phyloP scores from a whole-genome alignment of 805 yeast species.

The Hanseniaspora lachancei region DNA sequence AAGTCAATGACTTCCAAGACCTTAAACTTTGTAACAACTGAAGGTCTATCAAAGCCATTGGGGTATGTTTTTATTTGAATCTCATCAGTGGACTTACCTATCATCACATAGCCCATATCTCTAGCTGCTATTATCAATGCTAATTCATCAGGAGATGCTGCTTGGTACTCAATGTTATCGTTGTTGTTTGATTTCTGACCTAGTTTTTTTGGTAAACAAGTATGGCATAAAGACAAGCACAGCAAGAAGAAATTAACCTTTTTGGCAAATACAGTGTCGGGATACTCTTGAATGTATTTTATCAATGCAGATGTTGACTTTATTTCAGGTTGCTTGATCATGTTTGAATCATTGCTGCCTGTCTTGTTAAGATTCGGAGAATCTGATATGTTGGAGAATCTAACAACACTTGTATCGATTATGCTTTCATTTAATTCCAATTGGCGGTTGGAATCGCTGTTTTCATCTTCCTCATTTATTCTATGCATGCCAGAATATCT shows the following conservation, averaged over 20 bases:
- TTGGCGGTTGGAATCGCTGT: background rate
- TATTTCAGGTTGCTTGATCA: conserved; percentile 21
- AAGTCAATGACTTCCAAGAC: conserved; percentile 75
- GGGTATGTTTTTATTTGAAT: conserved; percentile 71
- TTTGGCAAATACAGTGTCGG: conserved; percentile 54
- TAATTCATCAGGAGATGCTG: conserved; percentile 92
- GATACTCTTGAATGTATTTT: conserved; percentile 55
- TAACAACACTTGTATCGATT: background rate
- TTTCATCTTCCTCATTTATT: conserved; percentile 10
- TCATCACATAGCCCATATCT: conserved; percentile 83
- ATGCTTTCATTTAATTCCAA: background rate
- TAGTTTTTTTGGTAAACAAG: conserved; percentile 62
- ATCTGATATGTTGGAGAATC: background rate
- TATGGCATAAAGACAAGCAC: conserved; percentile 75
- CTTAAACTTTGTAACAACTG: conserved; percentile 56
- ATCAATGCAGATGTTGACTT: conserved; percentile 56
- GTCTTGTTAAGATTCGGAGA: conserved; percentile 1
- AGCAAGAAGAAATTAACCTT: conserved; percentile 69
- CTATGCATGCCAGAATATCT: background rate
- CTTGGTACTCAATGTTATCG: conserved; percentile 55
- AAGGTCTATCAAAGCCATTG: conserved; percentile 53
- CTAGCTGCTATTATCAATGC: conserved; percentile 91
- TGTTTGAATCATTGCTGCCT: background rate
- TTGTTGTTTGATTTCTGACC: conserved; percentile 3
- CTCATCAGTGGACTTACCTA: conserved; percentile 46